phyloP scores from a whole-genome alignment of 106 monocot species.

The Acorus calamus region DNA sequence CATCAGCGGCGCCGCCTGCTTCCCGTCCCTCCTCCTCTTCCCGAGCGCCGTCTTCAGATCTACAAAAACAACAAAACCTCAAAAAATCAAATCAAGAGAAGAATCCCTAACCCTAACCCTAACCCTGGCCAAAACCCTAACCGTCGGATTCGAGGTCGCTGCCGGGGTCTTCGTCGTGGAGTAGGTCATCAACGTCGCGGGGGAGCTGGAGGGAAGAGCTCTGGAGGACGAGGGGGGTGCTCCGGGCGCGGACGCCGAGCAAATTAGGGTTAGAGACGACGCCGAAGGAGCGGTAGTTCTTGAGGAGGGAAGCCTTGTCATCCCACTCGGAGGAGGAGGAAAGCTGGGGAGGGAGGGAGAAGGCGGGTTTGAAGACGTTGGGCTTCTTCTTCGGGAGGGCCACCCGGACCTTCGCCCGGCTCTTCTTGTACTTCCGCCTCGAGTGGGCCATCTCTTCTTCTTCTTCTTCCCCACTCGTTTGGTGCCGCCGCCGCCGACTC shows the following conservation, averaged over 20 bases:
- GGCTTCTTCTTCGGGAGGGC: slow-evolving; percentile 86
- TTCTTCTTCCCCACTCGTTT: too few relatives aligned
- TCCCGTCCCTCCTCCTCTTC: slow-evolving; percentile 77
- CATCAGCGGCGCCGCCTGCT: slow-evolving; percentile 37
- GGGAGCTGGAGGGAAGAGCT: slow-evolving; percentile 49
- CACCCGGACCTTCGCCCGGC: slow-evolving; percentile 54
- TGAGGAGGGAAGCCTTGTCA: slow-evolving; percentile 54
- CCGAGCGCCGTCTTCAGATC: slow-evolving; percentile 76
- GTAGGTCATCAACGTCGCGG: slow-evolving; percentile 9
- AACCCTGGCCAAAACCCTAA: slow-evolving; percentile 6
- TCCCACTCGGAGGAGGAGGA: slow-evolving; percentile 41
- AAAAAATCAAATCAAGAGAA: neutral
- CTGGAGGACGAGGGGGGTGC: slow-evolving; percentile 54
- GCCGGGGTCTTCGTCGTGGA: slow-evolving; percentile 31
- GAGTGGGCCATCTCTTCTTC: slow-evolving; percentile 51
- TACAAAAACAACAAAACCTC: slow-evolving; percentile 5
- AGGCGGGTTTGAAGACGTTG: slow-evolving; percentile 74
- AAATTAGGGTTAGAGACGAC: slow-evolving; percentile 87
- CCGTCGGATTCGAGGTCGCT: slow-evolving; percentile 85
- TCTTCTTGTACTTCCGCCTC: slow-evolving; percentile 70
- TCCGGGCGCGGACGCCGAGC: slow-evolving; percentile 56
- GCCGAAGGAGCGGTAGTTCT: slow-evolving; percentile 80
- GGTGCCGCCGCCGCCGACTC: too few relatives aligned
- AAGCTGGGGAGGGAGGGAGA: slow-evolving; percentile 54
- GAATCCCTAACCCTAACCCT: neutral